These are phyloP conservation scores for Botrytis fabae DNA, from an alignment of 2,329 filamentous ascomycete genomes.

Conservation along the genomic window DNA sequence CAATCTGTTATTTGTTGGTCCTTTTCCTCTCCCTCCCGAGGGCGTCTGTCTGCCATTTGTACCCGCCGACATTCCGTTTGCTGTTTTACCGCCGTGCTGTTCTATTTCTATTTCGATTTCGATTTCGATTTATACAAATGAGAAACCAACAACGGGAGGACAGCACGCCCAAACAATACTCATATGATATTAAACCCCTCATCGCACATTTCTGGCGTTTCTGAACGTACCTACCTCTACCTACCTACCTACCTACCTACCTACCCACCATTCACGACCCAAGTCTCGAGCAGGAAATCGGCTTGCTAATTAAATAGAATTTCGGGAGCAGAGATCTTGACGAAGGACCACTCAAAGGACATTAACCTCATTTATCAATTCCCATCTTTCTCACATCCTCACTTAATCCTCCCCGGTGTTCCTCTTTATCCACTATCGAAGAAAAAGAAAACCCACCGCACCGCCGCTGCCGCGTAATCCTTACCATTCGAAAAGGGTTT, in stretches of 20 bases:
- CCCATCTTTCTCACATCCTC: not conserved
- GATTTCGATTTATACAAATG: not conserved
- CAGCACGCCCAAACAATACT: not conserved
- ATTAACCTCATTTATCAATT: slow-evolving; percentile 2
- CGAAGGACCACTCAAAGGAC: not conserved
- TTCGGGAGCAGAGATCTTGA: not conserved
- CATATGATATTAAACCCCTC: not conserved
- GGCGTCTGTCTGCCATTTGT: not conserved
- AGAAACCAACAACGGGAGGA: not conserved
- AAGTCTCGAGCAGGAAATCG: not conserved
- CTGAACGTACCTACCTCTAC: too few relatives aligned
- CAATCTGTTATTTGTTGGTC: not conserved
- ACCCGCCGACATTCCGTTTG: not conserved
- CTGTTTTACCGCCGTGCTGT: not conserved
- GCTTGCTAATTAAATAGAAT: not conserved
- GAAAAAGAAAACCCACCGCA: not conserved
- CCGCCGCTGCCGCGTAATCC: slow-evolving; percentile 14
- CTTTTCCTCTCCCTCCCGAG: not conserved
- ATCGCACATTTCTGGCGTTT: not conserved
- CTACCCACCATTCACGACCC: not conserved
- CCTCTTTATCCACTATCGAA: slow-evolving; percentile 1
- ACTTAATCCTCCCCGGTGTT: not conserved
- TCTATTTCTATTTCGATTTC: not conserved
- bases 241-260: not conserved
- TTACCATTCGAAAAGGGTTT: slow-evolving; percentile 2